Evolutionary conservation across 352 stramenopile genomes (phyloP).

Genomic region (Phytopythium cucurbitacearum): DNA sequence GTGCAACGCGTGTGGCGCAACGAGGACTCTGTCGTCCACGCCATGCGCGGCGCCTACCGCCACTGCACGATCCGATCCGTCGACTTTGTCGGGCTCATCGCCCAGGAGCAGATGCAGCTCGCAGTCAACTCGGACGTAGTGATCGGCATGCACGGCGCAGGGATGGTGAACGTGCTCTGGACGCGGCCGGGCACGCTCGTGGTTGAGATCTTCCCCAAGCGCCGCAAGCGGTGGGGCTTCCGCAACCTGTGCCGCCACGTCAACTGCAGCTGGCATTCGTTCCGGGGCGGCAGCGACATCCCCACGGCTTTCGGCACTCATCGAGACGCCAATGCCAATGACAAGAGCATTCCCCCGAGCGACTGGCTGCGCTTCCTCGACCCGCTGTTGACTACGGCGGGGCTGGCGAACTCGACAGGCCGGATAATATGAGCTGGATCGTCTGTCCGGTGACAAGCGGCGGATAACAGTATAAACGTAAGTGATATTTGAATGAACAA

Average conservation of each 20-base stretch:
- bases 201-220: conserved; percentile 72
- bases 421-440: no score
- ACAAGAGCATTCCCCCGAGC: neutral
- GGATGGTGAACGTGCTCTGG: conserved; percentile 76
- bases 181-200: conserved; percentile 40
- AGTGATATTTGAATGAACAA: no score
- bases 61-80: conserved; percentile 40
- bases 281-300: conserved; percentile 39
- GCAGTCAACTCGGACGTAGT: conserved; percentile 67
- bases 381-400: no score
- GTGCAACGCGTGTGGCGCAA: conserved; percentile 64
- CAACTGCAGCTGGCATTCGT: conserved; percentile 57
- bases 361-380: neutral
- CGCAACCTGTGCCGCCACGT: conserved; percentile 72
- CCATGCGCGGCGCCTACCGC: conserved; percentile 32
- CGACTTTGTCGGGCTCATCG: conserved; percentile 54
- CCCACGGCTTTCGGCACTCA: no score
- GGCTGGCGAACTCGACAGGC: no score
- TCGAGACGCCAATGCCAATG: neutral
- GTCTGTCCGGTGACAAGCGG: no score
- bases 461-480: no score
- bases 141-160: conserved; percentile 78
- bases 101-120: conserved; percentile 54
- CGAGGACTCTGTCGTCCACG: conserved; percentile 45
- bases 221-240: conserved; percentile 57